These are phyloP conservation scores for Simplicillium sp. DNA, from an alignment of 2,329 filamentous ascomycete species.

Conservation along the genomic window DNA sequence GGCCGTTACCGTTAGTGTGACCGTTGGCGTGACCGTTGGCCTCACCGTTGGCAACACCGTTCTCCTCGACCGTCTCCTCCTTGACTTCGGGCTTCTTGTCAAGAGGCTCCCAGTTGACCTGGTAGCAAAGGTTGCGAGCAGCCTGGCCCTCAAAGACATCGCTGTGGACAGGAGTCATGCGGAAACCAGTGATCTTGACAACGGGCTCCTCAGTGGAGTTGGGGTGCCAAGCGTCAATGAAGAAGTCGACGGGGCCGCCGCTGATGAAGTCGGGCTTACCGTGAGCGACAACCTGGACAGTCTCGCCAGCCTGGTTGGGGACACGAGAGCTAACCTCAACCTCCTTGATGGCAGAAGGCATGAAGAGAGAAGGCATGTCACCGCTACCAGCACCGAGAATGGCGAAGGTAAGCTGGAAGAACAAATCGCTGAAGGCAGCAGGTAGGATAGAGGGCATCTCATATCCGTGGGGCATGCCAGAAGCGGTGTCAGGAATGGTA, in stretches of 20 bases:
- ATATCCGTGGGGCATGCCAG: slow-evolving; percentile 32
- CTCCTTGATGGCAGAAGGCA: slow-evolving; percentile 22
- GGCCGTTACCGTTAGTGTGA: not conserved
- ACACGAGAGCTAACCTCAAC: slow-evolving; percentile 16
- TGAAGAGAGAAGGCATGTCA: slow-evolving; percentile 22
- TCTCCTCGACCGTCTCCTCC: not conserved
- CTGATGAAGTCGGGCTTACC: slow-evolving; percentile 13
- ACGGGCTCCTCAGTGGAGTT: slow-evolving; percentile 16
- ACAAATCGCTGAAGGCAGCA: slow-evolving; percentile 34
- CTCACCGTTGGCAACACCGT: not conserved
- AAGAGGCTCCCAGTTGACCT: slow-evolving; percentile 33
- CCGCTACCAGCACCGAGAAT: slow-evolving; percentile 24
- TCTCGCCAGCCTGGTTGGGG: slow-evolving; percentile 16
- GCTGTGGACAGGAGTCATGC: slow-evolving; percentile 31
- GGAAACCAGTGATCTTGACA: slow-evolving; percentile 25
- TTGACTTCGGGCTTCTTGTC: not conserved
- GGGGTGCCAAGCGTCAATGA: slow-evolving; percentile 21
- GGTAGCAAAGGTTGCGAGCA: slow-evolving; percentile 29
- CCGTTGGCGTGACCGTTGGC: slow-evolving; percentile 5
- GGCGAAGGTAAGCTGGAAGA: slow-evolving; percentile 29
- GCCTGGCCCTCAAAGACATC: slow-evolving; percentile 11
- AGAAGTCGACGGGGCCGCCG: slow-evolving; percentile 20
- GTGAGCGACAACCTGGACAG: slow-evolving; percentile 16
- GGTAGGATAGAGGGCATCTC: slow-evolving; percentile 35
- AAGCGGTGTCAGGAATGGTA: slow-evolving; percentile 30